phyloP scores from a whole-genome alignment of 371 early-diverging fungal genomes.

The Mortierella sp. region DNA sequence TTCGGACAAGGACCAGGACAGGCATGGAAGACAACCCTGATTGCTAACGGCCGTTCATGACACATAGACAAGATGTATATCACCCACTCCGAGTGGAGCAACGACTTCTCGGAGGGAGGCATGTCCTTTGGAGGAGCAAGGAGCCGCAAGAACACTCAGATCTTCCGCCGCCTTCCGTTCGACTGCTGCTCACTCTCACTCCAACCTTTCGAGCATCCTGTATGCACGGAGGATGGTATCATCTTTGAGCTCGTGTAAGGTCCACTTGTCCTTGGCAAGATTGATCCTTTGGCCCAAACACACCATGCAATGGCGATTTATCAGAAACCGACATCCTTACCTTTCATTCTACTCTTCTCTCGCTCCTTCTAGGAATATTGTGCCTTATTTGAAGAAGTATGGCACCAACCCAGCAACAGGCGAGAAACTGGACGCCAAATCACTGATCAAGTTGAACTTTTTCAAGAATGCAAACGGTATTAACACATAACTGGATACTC shows the following conservation, averaged over 20 bases:
- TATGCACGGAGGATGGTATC: slow-evolving; percentile 87
- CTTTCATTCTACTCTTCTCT: not conserved
- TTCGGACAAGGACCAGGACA: not conserved
- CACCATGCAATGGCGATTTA: too few relatives aligned
- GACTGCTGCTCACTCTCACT: slow-evolving; percentile 89
- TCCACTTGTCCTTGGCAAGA: not conserved
- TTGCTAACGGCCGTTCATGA: not conserved
- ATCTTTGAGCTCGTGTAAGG: slow-evolving; percentile 83
- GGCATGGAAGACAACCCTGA: not conserved
- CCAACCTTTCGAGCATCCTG: slow-evolving; percentile 87
- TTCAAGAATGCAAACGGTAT: slow-evolving; percentile 80
- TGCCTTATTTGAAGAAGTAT: slow-evolving; percentile 87
- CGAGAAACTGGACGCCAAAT: slow-evolving; percentile 75
- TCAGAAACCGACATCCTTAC: too few relatives aligned
- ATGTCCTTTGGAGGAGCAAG: slow-evolving; percentile 71
- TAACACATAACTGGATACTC: not conserved
- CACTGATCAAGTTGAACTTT: slow-evolving; percentile 82
- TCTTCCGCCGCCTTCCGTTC: slow-evolving; percentile 82
- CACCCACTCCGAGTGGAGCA: slow-evolving; percentile 92
- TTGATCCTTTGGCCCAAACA: not conserved
- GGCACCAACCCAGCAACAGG: slow-evolving; percentile 91
- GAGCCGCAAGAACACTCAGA: slow-evolving; percentile 55
- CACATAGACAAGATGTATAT: slow-evolving; percentile 68
- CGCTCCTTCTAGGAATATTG: slow-evolving; percentile 69
- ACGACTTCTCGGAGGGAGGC: slow-evolving; percentile 74